Base-by-base conservation (phyloP, 2,329 filamentous ascomycete genomes). In the Sarocladiaceae sp. region DNA sequence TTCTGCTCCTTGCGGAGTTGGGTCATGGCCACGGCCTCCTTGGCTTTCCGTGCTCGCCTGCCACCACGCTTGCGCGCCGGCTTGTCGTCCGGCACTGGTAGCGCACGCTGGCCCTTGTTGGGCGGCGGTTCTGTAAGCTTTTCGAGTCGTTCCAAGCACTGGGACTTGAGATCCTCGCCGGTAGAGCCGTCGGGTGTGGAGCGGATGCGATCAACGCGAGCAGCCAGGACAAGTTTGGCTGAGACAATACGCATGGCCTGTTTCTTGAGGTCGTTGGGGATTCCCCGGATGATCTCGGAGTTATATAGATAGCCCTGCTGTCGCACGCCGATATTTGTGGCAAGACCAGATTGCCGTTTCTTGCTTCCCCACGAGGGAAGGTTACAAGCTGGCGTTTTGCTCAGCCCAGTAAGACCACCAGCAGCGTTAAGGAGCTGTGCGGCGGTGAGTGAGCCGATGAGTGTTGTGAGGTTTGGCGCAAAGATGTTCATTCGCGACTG, bases 401-500 rank as follows among this genome's bases (percentile, higher is more conserved):
- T 89, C 10, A 98, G 75, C 27, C 88, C 88, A 1, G 83, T 86
- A 24, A 98, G 70, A 7, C 93, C 93, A 50, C 93, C 93, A 0
- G 89, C 86, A 48, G 88, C 88, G 64, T 96, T 96, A 56, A 98
- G 84, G n/a, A 98, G 78, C 65, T 97, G 91, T 3, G 93, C 93
- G 6, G 93, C 91, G 3, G 91, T 96, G 15, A 95, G 74, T 1
- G 91, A 93, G 15, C 93, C 93, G 47, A 98, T 86, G 15, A 98
- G 77, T 1, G 82, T 83, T 1, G 93, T 95, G 44, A 97, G 68
- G 56, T 98, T 98, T 0, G 93, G 93, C 4, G 93, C 93, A 59
- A 97, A 97, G 26, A 95, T 74, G 53, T 85, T 93, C 88, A 98
- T 97, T 49, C 93, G 86, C 27, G 91, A 96, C 65, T 96, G 88